Evolutionary conservation across 495 filamentous ascomycete genomes (phyloP).

Genomic region (Ramalina intermedia): DNA sequence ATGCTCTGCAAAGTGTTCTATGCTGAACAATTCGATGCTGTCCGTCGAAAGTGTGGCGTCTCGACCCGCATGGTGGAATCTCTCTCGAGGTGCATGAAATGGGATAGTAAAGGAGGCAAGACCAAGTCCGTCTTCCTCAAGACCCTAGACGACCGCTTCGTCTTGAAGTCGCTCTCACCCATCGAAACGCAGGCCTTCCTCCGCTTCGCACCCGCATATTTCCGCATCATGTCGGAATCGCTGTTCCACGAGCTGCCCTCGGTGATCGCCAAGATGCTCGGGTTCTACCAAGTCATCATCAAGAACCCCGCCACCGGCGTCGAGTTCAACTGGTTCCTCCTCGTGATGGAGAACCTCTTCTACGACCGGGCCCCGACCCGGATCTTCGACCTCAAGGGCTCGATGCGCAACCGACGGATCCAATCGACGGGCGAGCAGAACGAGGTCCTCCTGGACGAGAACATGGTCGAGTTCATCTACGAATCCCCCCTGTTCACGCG

Average conservation of each 20-base stretch:
- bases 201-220: slow-evolving; percentile 90
- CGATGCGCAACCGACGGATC: slow-evolving; percentile 94
- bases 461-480: slow-evolving; percentile 99
- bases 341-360: slow-evolving; percentile 98
- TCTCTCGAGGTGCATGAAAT: slow-evolving; percentile 85
- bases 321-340: slow-evolving; percentile 87
- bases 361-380: slow-evolving; percentile 83
- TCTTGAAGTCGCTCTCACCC: slow-evolving; percentile 76
- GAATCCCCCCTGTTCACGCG: slow-evolving; percentile 88
- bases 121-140: slow-evolving; percentile 97
- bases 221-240: slow-evolving; percentile 89
- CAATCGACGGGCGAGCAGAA: slow-evolving; percentile 88
- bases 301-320: slow-evolving; percentile 84
- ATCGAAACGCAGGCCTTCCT: slow-evolving; percentile 90
- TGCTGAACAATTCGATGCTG: slow-evolving; percentile 92
- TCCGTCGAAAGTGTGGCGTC: slow-evolving; percentile 83
- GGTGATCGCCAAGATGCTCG: slow-evolving; percentile 98
- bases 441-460: slow-evolving; percentile 93
- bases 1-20: slow-evolving; percentile 98
- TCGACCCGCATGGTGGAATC: slow-evolving; percentile 90
- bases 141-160: slow-evolving; percentile 86
- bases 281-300: slow-evolving; percentile 94
- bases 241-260: slow-evolving; percentile 93
- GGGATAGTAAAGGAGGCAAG: slow-evolving; percentile 97
- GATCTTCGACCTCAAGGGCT: slow-evolving; percentile 97